Percentiles rank a stretch among this genome's conserved stretches.
phyloP scores from a whole-genome alignment of 2,329 filamentous ascomycete species.

The Endothia cerciana region DNA sequence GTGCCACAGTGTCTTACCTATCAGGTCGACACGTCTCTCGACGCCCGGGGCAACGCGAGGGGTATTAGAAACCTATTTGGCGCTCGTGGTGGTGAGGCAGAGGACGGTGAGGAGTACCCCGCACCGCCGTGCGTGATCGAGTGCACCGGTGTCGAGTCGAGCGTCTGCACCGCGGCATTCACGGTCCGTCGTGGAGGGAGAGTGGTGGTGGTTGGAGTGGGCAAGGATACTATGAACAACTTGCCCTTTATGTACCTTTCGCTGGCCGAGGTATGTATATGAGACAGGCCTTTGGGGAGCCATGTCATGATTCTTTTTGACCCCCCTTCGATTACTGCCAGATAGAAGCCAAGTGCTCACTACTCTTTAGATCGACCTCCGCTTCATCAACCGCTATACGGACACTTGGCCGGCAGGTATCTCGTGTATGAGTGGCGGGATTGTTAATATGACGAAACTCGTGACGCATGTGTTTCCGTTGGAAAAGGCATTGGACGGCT shows the following conservation, averaged over 20 bases:
- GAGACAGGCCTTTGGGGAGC: no score
- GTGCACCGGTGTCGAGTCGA: conserved; percentile 69
- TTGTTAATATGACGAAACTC: conserved; percentile 64
- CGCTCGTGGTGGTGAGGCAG: conserved; percentile 25
- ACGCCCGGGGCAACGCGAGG: conserved; percentile 53
- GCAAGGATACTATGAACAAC: conserved; percentile 65
- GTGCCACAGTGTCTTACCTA: conserved; percentile 60
- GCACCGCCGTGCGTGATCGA: conserved; percentile 64
- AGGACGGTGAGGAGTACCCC: conserved; percentile 51
- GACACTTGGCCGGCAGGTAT: conserved; percentile 73
- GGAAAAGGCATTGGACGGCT: conserved; percentile 62
- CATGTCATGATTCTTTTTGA: not conserved
- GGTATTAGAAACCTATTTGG: conserved; percentile 60
- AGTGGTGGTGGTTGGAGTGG: conserved; percentile 68
- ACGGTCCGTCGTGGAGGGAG: conserved; percentile 61
- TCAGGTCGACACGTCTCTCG: conserved; percentile 50
- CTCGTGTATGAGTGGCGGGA: conserved; percentile 59
- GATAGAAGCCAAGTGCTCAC: not conserved
- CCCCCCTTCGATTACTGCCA: not conserved
- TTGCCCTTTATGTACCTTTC: conserved; percentile 69
- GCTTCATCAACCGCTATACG: conserved; percentile 72
- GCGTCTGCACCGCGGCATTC: conserved; percentile 62
- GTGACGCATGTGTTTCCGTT: conserved; percentile 67
- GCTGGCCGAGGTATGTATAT: conserved; percentile 55
- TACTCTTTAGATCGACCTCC: conserved; percentile 60